phyloP scores from a whole-genome alignment of 2,329 filamentous ascomycete species.

The Fusarium hainanense region DNA sequence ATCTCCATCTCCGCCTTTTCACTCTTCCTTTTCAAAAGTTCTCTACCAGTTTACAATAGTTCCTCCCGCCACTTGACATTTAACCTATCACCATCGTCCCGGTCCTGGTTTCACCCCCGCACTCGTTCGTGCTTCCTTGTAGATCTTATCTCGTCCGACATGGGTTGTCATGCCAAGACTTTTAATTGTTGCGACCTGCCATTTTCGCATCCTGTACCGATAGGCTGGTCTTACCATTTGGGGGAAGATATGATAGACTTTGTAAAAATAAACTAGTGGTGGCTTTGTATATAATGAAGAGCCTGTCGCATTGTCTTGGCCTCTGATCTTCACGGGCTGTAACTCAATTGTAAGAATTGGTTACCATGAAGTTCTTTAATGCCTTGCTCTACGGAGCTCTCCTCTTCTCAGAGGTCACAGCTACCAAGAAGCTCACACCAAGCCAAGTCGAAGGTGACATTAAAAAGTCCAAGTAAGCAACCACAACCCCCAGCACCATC shows the following conservation, averaged over 20 bases:
- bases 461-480: conserved; percentile 37
- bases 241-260: conserved; percentile 3
- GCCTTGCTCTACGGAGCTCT: conserved; percentile 39
- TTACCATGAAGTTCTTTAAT: conserved; percentile 40
- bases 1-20: conserved; percentile 3
- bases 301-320: conserved; percentile 2
- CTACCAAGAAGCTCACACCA: conserved; percentile 39
- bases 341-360: not conserved
- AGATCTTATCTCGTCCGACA: conserved; percentile 30
- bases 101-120: conserved; percentile 18
- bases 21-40: conserved; percentile 30
- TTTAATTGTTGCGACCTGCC: conserved; percentile 38
- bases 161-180: conserved; percentile 37
- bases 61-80: conserved; percentile 29
- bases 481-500: rapidly evolving
- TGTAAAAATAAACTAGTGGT: not conserved
- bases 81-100: conserved; percentile 31
- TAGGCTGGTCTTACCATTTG: conserved; percentile 28
- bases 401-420: conserved; percentile 34
- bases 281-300: conserved; percentile 22
- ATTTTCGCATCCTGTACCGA: conserved; percentile 33
- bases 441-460: conserved; percentile 43
- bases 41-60: conserved; percentile 34
- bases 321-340: not conserved
- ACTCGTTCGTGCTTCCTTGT: conserved; percentile 8